Conservation (phyloP, 495 filamentous ascomycete genomes). For the Lasiosphaeriaceae sp. region DNA sequence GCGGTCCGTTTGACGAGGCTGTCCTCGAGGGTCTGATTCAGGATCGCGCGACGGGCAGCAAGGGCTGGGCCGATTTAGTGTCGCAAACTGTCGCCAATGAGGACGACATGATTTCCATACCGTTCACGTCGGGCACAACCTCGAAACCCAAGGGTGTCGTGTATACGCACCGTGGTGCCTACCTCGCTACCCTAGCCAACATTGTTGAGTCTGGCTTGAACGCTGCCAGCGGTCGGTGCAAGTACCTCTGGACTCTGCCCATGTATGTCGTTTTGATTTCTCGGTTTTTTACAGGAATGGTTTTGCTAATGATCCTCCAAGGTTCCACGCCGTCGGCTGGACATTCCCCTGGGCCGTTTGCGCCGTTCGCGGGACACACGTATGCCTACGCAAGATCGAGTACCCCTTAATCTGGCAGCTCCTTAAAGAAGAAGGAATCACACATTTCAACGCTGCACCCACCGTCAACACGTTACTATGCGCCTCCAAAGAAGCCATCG, state of each 20-base stretch:
- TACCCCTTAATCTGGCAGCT: slow-evolving; percentile 88
- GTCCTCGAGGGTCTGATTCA: slow-evolving; percentile 73
- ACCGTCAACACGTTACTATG: slow-evolving; percentile 96
- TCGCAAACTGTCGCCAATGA: slow-evolving; percentile 62
- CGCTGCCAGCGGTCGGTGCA: slow-evolving; percentile 58
- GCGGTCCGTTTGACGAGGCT: slow-evolving; percentile 78
- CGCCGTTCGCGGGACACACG: slow-evolving; percentile 87
- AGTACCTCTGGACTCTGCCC: slow-evolving; percentile 88
- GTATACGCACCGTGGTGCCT: slow-evolving; percentile 82
- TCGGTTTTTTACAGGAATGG: not conserved
- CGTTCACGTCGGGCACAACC: slow-evolving; percentile 91
- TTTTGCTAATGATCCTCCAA: slow-evolving; percentile 3
- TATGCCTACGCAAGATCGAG: slow-evolving; percentile 91
- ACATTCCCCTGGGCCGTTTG: slow-evolving; percentile 88
- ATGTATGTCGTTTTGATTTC: slow-evolving; percentile 47
- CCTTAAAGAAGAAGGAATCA: slow-evolving; percentile 77
- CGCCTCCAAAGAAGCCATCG: slow-evolving; percentile 64
- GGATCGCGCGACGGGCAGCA: slow-evolving; percentile 56
- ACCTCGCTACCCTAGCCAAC: slow-evolving; percentile 81
- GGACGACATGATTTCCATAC: slow-evolving; percentile 71
- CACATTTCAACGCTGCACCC: slow-evolving; percentile 93
- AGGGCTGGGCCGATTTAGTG: slow-evolving; percentile 76
- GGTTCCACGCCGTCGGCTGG: slow-evolving; percentile 91
- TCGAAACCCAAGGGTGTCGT: slow-evolving; percentile 90
- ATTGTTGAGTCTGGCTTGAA: slow-evolving; percentile 86